A percentile compares a stretch with the other conserved stretches of the same genome.
Evolutionary conservation across 129 eudicot genomes (phyloP).

Genomic region (Cynara cardunculus): DNA sequence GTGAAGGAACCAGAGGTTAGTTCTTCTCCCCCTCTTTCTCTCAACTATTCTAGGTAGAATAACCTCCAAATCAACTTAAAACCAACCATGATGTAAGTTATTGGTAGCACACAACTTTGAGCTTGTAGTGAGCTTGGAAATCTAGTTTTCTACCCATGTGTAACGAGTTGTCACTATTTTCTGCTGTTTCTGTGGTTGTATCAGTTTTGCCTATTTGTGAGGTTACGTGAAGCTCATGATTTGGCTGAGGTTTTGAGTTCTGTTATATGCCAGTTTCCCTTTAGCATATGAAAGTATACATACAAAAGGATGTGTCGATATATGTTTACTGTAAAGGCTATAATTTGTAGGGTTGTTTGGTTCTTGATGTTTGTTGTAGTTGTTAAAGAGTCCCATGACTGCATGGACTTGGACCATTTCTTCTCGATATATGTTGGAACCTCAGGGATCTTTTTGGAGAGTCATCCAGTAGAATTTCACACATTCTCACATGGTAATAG

Average conservation of each 20-base stretch:
- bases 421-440: neutral
- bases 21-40: neutral
- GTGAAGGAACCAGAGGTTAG: slow-evolving; percentile 85
- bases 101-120: no score
- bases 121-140: no score
- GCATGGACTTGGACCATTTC: neutral
- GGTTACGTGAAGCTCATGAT: neutral
- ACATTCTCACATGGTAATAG: neutral
- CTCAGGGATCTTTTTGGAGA: neutral
- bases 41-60: neutral
- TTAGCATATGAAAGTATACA: neutral
- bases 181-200: neutral
- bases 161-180: neutral
- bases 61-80: no score
- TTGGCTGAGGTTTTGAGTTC: neutral
- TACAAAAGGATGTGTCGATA: neutral
- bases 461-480: neutral
- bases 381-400: no score
- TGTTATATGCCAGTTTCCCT: neutral
- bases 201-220: neutral
- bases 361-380: neutral
- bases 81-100: neutral
- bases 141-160: neutral
- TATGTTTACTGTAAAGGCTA: neutral
- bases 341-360: neutral